Evolutionary conservation across 306 rosid genomes (phyloP), one percentile per base, ranked within the genome.

Genomic region (Fragaria iinumae): DNA sequence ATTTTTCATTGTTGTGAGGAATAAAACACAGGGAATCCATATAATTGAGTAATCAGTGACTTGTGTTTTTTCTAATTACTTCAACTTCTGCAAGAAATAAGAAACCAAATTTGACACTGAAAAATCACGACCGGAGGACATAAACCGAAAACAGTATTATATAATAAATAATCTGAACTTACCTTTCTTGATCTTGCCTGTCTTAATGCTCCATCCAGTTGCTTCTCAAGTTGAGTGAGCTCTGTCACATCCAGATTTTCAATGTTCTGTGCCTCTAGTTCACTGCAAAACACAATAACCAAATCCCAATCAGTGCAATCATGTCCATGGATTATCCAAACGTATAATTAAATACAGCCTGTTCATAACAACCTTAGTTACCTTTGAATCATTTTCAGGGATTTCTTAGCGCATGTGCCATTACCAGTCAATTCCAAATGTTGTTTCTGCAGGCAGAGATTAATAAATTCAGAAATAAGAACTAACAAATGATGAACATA

Each of bases 121-220:
- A 8, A 23, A 11, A 1, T 11, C 12, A 21, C 64, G 17, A 13
- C 67, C 36, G 6, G n/a, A 29, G 45, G 53, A 57, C 23, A 39
- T 3, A 8, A 39, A 27, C 39, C 29, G 1, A 56, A 55, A 27
- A 56, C 4, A 23, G 23, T 13, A 27, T 60, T 12, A 13, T 5
- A 5, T 13, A 27, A 11, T 25, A 60, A 27, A 36, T 1, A 38
- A 36, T 36, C 8, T 18, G 8, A 17, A 12, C n/a, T 2, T 14
- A 80, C 83, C 83, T 80, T 80, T 67, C 50, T 57, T 9, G 6
- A 80, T 80, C 79, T 80, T 27, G 65, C 25, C 47, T 74, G 76
- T 38, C 79, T 57, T 16, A 67, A 18, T 36, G 36, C 4, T 25
- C 53, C 70, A 57, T 74, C 83, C 65, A 80, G 62, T 67, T 73